Evolutionary conservation across 2,329 filamentous ascomycete species (phyloP).

Genomic region (Aspergillus clavatus): DNA sequence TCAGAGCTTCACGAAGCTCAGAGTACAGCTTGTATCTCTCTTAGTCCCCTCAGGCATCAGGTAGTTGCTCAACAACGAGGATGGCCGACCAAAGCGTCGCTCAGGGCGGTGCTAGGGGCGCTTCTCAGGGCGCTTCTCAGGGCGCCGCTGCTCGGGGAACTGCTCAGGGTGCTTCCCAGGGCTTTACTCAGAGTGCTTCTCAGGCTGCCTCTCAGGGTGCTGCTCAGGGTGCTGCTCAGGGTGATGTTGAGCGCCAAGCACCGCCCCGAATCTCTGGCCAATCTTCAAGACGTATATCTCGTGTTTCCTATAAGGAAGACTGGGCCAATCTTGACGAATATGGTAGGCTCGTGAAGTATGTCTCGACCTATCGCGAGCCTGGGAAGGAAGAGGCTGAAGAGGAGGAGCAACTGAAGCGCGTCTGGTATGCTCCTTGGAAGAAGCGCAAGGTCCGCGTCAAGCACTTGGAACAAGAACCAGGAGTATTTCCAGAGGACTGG

Average conservation of each 20-base stretch:
- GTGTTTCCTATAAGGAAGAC: conserved; percentile 32
- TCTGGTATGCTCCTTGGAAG: conserved; percentile 58
- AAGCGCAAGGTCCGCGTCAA: conserved; percentile 32
- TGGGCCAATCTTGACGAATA: conserved; percentile 53
- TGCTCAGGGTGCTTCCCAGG: too few species aligned
- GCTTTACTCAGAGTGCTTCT: too few species aligned
- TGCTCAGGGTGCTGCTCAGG: conserved; percentile 13
- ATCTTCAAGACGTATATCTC: conserved; percentile 29
- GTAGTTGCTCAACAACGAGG: conserved; percentile 6
- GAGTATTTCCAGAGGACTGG: conserved; percentile 59
- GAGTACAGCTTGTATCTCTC: conserved; percentile 3
- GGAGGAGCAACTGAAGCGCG: conserved; percentile 46
- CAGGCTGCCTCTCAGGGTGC: too few species aligned
- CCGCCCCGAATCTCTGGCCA: conserved; percentile 24
- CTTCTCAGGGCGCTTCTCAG: conserved; percentile 13
- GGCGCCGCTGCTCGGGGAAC: too few species aligned
- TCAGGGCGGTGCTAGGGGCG: conserved; percentile 16
- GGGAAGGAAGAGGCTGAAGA: conserved; percentile 39
- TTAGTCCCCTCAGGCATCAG: neutral
- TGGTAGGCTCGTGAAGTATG: conserved; percentile 62
- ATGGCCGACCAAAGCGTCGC: conserved; percentile 21
- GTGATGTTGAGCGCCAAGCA: conserved; percentile 16
- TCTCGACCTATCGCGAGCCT: conserved; percentile 60
- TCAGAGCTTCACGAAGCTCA: conserved; percentile 3
- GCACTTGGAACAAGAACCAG: conserved; percentile 20